These are phyloP conservation scores for Laguncularia racemosa DNA, from an alignment of 345 rosid species.

Conservation along the genomic window DNA sequence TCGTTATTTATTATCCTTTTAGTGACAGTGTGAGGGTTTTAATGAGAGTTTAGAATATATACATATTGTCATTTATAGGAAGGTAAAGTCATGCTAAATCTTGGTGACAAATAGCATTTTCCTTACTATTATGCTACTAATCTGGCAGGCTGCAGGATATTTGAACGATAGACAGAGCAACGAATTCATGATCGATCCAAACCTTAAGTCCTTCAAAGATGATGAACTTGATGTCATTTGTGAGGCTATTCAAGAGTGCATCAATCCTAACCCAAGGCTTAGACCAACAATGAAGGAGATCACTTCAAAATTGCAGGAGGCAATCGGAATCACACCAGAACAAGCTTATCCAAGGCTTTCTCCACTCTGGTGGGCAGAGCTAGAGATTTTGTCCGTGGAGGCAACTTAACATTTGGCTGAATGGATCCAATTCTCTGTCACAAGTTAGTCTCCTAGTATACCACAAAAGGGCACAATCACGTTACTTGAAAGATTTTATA, in stretches of 20 bases:
- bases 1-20: too few relatives aligned
- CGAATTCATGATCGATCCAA: constrained; percentile 55
- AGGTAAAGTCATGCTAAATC: too few relatives aligned
- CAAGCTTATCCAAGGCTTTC: constrained; percentile 20
- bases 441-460: too few relatives aligned
- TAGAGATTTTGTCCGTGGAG: constrained; percentile 1
- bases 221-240: constrained; percentile 61
- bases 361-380: constrained; percentile 5
- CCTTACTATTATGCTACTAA: too few relatives aligned
- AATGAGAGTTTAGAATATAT: too few relatives aligned
- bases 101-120: too few relatives aligned
- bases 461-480: too few relatives aligned
- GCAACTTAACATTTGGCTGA: neutral
- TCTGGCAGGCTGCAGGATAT: constrained; percentile 54
- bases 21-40: too few relatives aligned
- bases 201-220: constrained; percentile 53
- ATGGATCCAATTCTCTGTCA: too few relatives aligned
- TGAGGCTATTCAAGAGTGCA: constrained; percentile 54
- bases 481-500: too few relatives aligned
- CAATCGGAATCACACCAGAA: constrained; percentile 56
- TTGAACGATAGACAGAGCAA: constrained; percentile 36
- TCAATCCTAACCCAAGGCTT: constrained; percentile 38
- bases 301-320: constrained; percentile 45
- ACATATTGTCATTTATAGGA: too few relatives aligned
- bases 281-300: constrained; percentile 69